Percentiles rank a stretch among this genome's conserved stretches.
These are phyloP conservation scores for Zymoseptoria pseudotritici DNA, from an alignment of 2,329 filamentous ascomycete species.

Conservation along the genomic window DNA sequence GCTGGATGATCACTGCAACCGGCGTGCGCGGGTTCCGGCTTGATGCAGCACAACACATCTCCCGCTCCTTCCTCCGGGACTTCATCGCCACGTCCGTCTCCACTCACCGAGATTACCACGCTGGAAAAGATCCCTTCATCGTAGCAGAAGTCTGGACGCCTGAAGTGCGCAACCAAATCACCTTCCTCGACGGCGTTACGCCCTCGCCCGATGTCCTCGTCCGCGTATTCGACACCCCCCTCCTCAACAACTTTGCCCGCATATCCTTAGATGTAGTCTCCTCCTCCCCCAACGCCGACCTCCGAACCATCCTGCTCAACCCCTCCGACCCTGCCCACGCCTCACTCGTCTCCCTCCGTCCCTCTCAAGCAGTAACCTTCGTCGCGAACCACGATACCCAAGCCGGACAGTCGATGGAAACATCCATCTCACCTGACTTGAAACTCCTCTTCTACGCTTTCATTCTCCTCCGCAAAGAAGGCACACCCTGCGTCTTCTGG, in stretches of 20 bases:
- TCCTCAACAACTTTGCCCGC: constrained; percentile 60
- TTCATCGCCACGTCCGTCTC: constrained; percentile 54
- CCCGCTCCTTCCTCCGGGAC: constrained; percentile 56
- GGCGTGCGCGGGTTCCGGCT: constrained; percentile 60
- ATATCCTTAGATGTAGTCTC: constrained; percentile 42
- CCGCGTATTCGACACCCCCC: constrained; percentile 60
- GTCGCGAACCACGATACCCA: constrained; percentile 68
- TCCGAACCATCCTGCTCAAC: constrained; percentile 39
- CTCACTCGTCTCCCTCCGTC: constrained; percentile 15
- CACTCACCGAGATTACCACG: constrained; percentile 25
- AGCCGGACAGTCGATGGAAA: constrained; percentile 55
- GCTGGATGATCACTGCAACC: constrained; percentile 57
- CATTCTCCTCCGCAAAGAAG: constrained; percentile 58
- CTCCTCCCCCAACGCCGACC: constrained; percentile 46
- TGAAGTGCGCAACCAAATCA: constrained; percentile 47
- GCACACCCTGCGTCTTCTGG: constrained; percentile 63
- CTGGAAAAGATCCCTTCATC: constrained; percentile 50
- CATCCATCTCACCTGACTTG: constrained; percentile 58
- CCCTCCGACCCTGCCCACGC: constrained; percentile 13
- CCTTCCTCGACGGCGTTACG: constrained; percentile 40
- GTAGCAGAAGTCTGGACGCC: constrained; percentile 65
- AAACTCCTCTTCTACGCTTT: constrained; percentile 65
- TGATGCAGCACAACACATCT: constrained; percentile 68
- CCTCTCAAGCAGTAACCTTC: constrained; percentile 44
- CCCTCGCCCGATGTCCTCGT: constrained; percentile 42